Evolutionary conservation across 768 basidiomycete species (phyloP), one percentile per base, ranked within the genome.

Genomic region (Mycena haematopus): DNA sequence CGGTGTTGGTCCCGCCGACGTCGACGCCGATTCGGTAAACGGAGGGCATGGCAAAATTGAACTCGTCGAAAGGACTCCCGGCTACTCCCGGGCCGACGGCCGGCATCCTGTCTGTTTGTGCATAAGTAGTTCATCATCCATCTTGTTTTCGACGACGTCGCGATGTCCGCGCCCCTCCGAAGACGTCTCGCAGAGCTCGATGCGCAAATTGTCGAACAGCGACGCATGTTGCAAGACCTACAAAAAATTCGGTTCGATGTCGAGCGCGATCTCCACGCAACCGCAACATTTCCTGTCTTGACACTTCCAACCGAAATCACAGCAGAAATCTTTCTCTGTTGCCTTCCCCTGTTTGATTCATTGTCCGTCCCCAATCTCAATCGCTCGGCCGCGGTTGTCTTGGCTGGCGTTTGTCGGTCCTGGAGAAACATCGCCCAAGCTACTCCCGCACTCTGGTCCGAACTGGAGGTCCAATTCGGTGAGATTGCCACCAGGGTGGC

Each of bases 1-100:
- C 80, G 4, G 77, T 78, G 70, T 78, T 77, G 17, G 77, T 78
- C n/a, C 76, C 70, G 29, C 63, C 69, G 19, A 68, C 57, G n/a
- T n/a, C n/a, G n/a, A n/a, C n/a, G 36, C 57, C 57, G 38, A 58
- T 51, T 40, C 56, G 35, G 31, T 46, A 33, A 36, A 35, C 45
- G 21, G 55, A 35, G 29, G 36, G 31, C 31, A 33, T 56, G 21
- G 14, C 24, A 24, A n/a, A n/a, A n/a, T n/a, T n/a, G n/a, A n/a
- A n/a, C n/a, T n/a, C n/a, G n/a, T n/a, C n/a, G n/a, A n/a, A n/a
- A n/a, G n/a, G n/a, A n/a, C n/a, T n/a, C n/a, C n/a, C n/a, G n/a
- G n/a, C n/a, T n/a, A n/a, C n/a, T n/a, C n/a, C n/a, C n/a, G n/a
- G n/a, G n/a, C n/a, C n/a, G n/a, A n/a, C n/a, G n/a, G n/a, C n/a